Evolutionary conservation across 1,139 yeast species (phyloP).

Genomic region (Saccharomyces pastorianus): DNA sequence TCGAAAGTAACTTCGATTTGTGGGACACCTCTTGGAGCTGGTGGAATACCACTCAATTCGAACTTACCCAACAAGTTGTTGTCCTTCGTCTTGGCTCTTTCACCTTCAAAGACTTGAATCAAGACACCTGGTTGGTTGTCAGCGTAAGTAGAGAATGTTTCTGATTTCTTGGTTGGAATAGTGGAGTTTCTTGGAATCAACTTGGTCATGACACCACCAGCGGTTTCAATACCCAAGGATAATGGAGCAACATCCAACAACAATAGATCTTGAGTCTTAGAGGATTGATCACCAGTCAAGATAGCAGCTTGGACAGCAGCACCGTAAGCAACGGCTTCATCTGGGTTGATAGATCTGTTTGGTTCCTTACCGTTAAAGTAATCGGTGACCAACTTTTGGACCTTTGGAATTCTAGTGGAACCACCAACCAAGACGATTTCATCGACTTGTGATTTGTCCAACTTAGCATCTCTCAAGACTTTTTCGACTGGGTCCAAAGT

Average conservation of each 20-base stretch:
- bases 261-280: conserved; percentile 72
- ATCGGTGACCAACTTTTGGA: conserved; percentile 56
- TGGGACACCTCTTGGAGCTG: conserved; percentile 95
- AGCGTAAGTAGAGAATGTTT: conserved; percentile 82
- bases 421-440: conserved; percentile 86
- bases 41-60: conserved; percentile 87
- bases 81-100: conserved; percentile 87
- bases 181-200: conserved; percentile 88
- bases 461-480: too few species aligned
- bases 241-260: conserved; percentile 84
- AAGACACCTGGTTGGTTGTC: conserved; percentile 93
- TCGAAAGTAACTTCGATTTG: conserved; percentile 91
- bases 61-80: conserved; percentile 91
- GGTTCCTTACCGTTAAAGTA: too few species aligned
- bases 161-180: conserved; percentile 88
- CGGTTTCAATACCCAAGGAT: conserved; percentile 87
- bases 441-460: conserved; percentile 66
- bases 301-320: conserved; percentile 83
- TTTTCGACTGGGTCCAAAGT: too few species aligned
- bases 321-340: conserved; percentile 63
- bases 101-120: conserved; percentile 91
- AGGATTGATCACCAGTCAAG: conserved; percentile 77
- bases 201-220: conserved; percentile 92
- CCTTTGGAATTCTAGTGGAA: conserved; percentile 85
- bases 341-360: not conserved